Percentiles rank a stretch among this genome's conserved stretches.
Evolutionary conservation across 495 filamentous ascomycete genomes (phyloP).

Genomic region (Trichocladium antarcticum): DNA sequence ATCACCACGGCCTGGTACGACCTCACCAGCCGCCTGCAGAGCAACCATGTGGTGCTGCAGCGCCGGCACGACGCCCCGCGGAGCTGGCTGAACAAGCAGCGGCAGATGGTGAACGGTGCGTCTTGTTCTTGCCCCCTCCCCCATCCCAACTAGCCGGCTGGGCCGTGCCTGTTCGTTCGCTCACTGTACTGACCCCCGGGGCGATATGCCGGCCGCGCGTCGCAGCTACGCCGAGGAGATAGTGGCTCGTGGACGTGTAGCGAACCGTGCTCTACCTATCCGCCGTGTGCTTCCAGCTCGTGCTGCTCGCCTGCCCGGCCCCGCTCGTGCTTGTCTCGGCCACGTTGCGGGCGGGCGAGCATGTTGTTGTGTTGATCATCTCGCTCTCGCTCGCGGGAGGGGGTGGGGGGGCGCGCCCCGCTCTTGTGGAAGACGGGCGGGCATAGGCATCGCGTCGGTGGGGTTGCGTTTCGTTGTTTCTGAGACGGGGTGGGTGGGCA

Average conservation of each 20-base stretch:
- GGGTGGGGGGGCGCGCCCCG: no score
- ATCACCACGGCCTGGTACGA: conserved; percentile 91
- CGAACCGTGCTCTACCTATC: neutral
- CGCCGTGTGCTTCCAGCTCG: neutral
- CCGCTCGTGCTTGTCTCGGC: no score
- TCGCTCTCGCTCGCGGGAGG: no score
- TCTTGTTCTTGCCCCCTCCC: neutral
- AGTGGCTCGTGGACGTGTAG: conserved; percentile 27
- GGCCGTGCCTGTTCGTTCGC: neutral
- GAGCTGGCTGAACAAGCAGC: conserved; percentile 87
- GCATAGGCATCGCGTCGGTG: no score
- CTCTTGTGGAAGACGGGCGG: no score
- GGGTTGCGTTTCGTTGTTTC: neutral
- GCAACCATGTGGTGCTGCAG: conserved; percentile 71
- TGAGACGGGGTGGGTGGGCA: neutral
- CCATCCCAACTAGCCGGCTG: neutral
- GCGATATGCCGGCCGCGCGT: no score
- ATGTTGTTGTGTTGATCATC: no score
- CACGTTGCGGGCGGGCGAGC: no score
- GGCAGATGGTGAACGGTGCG: conserved; percentile 55
- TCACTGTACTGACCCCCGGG: no score
- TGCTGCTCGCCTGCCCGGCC: no score
- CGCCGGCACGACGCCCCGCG: conserved; percentile 64
- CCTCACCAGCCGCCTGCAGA: conserved; percentile 70
- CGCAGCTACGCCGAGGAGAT: conserved; percentile 39